Evolutionary conservation across 202 grass and related monocot genomes (phyloP).

Genomic region (Bolboschoenoplectus hybrid): DNA sequence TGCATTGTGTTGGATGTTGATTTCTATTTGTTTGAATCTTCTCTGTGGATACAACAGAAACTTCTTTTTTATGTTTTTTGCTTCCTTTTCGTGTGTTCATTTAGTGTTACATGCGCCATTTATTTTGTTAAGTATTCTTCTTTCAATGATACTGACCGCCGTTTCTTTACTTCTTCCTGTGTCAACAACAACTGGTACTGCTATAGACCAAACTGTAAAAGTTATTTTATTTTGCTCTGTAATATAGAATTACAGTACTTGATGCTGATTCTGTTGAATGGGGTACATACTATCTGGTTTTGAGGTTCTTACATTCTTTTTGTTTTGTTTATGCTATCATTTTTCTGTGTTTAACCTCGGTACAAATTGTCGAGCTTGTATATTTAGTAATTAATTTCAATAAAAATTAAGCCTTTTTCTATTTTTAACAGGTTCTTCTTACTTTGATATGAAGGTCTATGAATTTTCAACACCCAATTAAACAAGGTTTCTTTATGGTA

Average conservation of each 20-base stretch:
- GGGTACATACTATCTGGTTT: background rate
- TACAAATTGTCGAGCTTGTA: background rate
- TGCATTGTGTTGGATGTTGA: slow-evolving; percentile 28
- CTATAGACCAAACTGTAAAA: background rate
- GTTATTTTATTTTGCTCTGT: background rate
- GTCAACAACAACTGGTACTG: background rate
- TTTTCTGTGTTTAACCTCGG: background rate
- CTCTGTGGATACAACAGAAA: slow-evolving; percentile 24
- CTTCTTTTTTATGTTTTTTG: background rate
- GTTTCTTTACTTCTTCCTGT: background rate
- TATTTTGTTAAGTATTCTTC: background rate
- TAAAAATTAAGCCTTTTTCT: background rate
- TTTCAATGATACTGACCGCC: background rate
- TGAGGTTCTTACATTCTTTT: background rate
- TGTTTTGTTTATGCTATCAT: background rate
- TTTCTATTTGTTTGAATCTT: slow-evolving; percentile 32
- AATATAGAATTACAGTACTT: background rate
- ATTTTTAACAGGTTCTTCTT: background rate
- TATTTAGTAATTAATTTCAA: background rate
- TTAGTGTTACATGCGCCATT: background rate
- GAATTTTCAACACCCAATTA: too few species aligned
- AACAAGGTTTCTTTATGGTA: too few species aligned
- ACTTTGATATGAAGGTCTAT: background rate
- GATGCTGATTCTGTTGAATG: background rate
- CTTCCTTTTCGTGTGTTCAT: background rate